Base-by-base conservation (phyloP, 495 filamentous ascomycete genomes). In the Neurospora sublineolata region DNA sequence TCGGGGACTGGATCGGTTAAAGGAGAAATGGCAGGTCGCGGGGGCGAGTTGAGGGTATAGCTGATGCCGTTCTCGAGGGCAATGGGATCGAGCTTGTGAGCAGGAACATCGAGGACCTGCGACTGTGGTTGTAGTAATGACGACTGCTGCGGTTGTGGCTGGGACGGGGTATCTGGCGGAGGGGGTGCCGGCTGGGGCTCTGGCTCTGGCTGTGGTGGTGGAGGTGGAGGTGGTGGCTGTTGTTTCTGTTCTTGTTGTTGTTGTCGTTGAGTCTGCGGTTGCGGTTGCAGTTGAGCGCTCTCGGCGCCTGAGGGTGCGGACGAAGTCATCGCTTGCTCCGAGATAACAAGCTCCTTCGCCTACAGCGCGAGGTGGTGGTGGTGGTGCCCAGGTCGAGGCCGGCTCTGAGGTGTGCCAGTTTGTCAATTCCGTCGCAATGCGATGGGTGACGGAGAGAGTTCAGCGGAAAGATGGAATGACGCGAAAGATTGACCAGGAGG, bases 311-410 rank as follows among this genome's bases (percentile, higher is more conserved):
- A 74, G 67, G 72, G 73, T 68, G 72, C 70, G 39, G 79, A 80
- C 79, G 76, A 80, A 78, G 68, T 80, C 79, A 80, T 80, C 76
- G 79, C 79, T 79, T 78, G 78, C 52, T 72, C 41, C 27, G 16
- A 69, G 11, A 14, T 5, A 33, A 75, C 78, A 79, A 79, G 79
- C 79, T 80, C 79, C 79, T 80, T 78, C 78, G 79, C 77, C 79
- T 74, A 68, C 52, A 64, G 52, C 12, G 12, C 52, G 52, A 30
- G 27, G 52, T 64, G 7, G 52, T 64, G 52, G 52, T 64, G 7
- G 52, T 33, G 52, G 64, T 72, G 73, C 72, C 71, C 58, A 37
- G 52, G 69, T 67, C 60, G 68, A 64, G 70, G 70, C 58, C 44
- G 27, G 33, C 16, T 42, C 30, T 20, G 30, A 20, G 69, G 69